Evolutionary conservation across 192 early-diverging fungal species (phyloP), one percentile per base, ranked within the genome.

Genomic region (Radiomyces spectabilis): DNA sequence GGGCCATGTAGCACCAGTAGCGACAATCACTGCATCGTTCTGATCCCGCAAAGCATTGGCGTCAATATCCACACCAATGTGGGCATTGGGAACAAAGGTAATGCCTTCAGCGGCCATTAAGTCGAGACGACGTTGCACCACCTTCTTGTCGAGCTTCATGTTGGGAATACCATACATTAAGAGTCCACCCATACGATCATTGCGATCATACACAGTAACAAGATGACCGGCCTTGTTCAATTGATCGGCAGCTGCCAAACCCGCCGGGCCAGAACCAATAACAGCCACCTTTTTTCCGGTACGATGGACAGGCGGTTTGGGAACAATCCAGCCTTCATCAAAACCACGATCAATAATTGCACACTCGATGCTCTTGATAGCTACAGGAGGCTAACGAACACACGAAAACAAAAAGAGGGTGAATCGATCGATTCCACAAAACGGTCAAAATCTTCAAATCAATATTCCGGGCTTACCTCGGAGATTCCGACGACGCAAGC

Each of bases 111-210:
- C 85, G 4, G 83, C 88, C 74, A 99, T 78, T 68, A 96, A 79
- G 57, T 97, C 92, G 51, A 97, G 79, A 44, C 96, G 89, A 39
- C 96, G 81, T 68, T 93, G 90, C 27, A 97, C 93, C 59, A 95
- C 69, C 39, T 80, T 77, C 81, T 99, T 99, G 77, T 99, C 96
- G 30, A 99, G 85, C 80, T 99, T 99, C 96, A 99, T 99, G 79
- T 99, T 99, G 41, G 96, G 96, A 51, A 99, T 99, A 57, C 96
- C 96, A 72, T 99, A 99, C 79, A 94, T 92, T 54, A 99, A 80
- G 44, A 99, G 71, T 41, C 96, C 96, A 63, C 96, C 96, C 53
- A 90, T 80, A 35, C 92, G 86, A 55, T 99, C 96, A 56, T 97
- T 93, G 56, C 96, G 87, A 68, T 99, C 96, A 59, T 92, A 99